These are phyloP conservation scores for Aspergillus alliaceus DNA, from an alignment of 2,329 filamentous ascomycete genomes.

Conservation along the genomic window DNA sequence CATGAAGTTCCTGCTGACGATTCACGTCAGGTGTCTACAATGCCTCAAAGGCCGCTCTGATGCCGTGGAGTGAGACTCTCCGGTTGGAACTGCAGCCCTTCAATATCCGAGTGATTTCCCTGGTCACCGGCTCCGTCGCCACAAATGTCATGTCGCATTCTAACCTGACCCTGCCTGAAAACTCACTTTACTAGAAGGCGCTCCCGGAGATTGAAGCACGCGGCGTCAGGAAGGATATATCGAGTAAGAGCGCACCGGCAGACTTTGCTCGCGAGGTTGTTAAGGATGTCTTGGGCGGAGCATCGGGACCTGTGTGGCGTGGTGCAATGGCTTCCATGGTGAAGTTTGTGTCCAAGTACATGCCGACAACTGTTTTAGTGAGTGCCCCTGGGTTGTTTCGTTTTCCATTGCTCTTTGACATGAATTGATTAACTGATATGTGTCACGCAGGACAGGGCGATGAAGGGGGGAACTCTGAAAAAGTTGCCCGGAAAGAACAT, in stretches of 20 bases:
- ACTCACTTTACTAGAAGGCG: slow-evolving; percentile 8
- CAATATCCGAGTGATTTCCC: slow-evolving; percentile 24
- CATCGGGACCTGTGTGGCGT: slow-evolving; percentile 3
- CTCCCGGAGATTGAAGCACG: not conserved
- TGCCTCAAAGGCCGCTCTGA: slow-evolving; percentile 21
- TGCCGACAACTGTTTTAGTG: slow-evolving; percentile 2
- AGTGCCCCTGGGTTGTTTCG: not conserved
- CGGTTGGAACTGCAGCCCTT: slow-evolving; percentile 22
- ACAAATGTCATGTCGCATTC: slow-evolving; percentile 8
- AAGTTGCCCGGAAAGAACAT: slow-evolving; percentile 6
- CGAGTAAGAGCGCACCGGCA: slow-evolving; percentile 1
- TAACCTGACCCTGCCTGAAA: not conserved
- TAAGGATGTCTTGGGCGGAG: not conserved
- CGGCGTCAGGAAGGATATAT: not conserved
- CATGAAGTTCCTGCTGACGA: slow-evolving; percentile 9
- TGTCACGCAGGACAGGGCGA: not conserved
- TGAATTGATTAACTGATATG: not conserved
- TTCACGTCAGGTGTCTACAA: slow-evolving; percentile 15
- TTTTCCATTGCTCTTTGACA: too few relatives aligned
- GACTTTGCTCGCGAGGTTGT: slow-evolving; percentile 5
- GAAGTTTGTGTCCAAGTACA: slow-evolving; percentile 1
- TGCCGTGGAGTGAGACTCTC: slow-evolving; percentile 18
- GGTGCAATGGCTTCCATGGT: slow-evolving; percentile 6
- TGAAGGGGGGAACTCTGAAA: slow-evolving; percentile 3
- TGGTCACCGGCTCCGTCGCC: slow-evolving; percentile 20